phyloP scores from a whole-genome alignment of 192 early-diverging fungal species.

The Coemansia sp. region DNA sequence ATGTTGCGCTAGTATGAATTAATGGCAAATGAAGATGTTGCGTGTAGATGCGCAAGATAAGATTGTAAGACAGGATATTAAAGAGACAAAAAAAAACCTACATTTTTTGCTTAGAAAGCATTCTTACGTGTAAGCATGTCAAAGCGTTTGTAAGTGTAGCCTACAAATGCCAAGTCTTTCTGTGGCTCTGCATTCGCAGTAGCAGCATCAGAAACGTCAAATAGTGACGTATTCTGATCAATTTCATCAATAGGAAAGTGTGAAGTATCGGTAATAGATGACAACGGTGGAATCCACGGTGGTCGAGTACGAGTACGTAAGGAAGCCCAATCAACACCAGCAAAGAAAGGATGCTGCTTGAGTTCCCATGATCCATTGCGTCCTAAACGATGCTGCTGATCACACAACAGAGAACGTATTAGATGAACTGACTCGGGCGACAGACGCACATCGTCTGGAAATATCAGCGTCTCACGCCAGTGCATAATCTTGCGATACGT shows the following conservation, averaged over 20 bases:
- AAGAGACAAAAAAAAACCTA: no score
- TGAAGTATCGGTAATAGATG: slow-evolving; percentile 94
- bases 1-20: not conserved
- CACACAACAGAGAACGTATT: slow-evolving; percentile 86
- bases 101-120: slow-evolving; percentile 45
- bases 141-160: slow-evolving; percentile 97
- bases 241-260: slow-evolving; percentile 97
- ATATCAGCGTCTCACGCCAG: slow-evolving; percentile 85
- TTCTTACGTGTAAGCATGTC: slow-evolving; percentile 76
- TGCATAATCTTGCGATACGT: slow-evolving; percentile 98
- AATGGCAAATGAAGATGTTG: not conserved
- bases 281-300: slow-evolving; percentile 88
- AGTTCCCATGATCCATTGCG: slow-evolving; percentile 82
- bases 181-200: slow-evolving; percentile 55
- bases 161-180: slow-evolving; percentile 96
- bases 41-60: no score
- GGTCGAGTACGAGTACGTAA: slow-evolving; percentile 76
- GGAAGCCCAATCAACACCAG: slow-evolving; percentile 86
- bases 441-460: slow-evolving; percentile 92
- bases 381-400: slow-evolving; percentile 81
- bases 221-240: slow-evolving; percentile 65
- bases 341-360: slow-evolving; percentile 92
- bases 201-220: slow-evolving; percentile 26
- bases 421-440: slow-evolving; percentile 90
- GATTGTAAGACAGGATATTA: no score